Conservation (phyloP, 768 basidiomycete genomes). For the Scleroderma bovista region DNA sequence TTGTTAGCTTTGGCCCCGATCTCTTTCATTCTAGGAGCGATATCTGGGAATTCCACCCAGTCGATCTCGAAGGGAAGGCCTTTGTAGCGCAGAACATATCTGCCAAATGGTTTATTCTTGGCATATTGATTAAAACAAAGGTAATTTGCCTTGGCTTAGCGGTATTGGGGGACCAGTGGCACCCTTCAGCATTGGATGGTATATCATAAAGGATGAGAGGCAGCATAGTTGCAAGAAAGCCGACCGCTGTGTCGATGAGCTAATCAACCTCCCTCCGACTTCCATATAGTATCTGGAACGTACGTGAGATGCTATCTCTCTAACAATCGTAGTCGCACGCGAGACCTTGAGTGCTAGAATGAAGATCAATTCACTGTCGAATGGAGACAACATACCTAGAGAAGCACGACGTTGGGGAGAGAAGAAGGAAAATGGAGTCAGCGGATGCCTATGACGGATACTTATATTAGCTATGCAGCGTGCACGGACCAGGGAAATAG, state of each 20-base stretch:
- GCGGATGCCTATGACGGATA: too few relatives aligned
- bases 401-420: too few relatives aligned
- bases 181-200: conserved; percentile 25
- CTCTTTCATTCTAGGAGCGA: conserved; percentile 18
- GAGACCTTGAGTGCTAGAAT: too few relatives aligned
- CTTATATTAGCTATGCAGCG: too few relatives aligned
- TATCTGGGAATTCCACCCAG: conserved; percentile 33
- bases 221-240: conserved; percentile 8
- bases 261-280: too few relatives aligned
- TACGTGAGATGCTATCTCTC: too few relatives aligned
- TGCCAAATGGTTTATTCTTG: conserved; percentile 4
- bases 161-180: conserved; percentile 33
- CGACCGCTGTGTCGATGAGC: too few relatives aligned
- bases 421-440: conserved; percentile 82
- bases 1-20: conserved; percentile 22
- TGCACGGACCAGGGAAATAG: too few relatives aligned
- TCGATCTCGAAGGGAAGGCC: conserved; percentile 27
- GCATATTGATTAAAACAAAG: neutral
- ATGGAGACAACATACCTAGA: too few relatives aligned
- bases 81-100: conserved; percentile 29
- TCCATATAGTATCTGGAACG: too few relatives aligned
- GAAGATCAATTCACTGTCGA: too few relatives aligned
- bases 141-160: conserved; percentile 31
- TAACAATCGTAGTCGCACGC: too few relatives aligned
- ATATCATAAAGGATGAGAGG: conserved; percentile 34